Base-by-base conservation (phyloP, 257 asterid species). In the Buddleja alternifolia region DNA sequence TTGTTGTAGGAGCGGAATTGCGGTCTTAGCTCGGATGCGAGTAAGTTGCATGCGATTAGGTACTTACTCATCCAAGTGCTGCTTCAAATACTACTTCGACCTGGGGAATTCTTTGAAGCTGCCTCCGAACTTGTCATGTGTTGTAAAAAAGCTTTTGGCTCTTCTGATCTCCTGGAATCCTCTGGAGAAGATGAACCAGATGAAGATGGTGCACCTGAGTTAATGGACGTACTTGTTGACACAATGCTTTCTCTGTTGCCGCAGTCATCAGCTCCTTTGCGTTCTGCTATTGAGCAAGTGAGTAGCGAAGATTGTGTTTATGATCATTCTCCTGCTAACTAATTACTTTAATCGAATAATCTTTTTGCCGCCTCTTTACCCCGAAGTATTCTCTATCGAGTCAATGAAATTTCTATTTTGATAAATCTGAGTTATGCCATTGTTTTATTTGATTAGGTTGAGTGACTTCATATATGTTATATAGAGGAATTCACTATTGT, bases 181-280 rank as follows among this genome's bases (percentile, higher is more conserved):
- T 82, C 91, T 37, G 93, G 83, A 52, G 99, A 91, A 51, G 97
- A 94, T 69, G 97, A 90, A 78, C 65, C 82, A 37, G 85, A 75
- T 72, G 95, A 12, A 50, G 93, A 90, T 34, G 86, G 71, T 44
- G 70, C 78, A 16, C 97, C 96, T 36, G 76, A 81, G 56, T 64
- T 84, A 62, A 91, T 94, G 97, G 98, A 94, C 48, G 99, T 94
- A 17, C 92, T 94, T 72, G 93, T 94, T 71, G 98, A 91, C 78
- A 86, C 97, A 15, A 83, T 94, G 95, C 97, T 94, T 73, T 91
- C 99, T 12, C 71, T 94, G 55, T 84, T 94, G 75, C 97, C 99
- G 1, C 94, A 94, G 77, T 91, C 98, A 53, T 83, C 98, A 40
- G 88, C 97, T 65, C 96, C 99, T 24, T 41, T 89, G 80, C 88